Evolutionary conservation across 495 filamentous ascomycete species (phyloP), one percentile per base, ranked within the genome.

Genomic region (Penicillium lagena): DNA sequence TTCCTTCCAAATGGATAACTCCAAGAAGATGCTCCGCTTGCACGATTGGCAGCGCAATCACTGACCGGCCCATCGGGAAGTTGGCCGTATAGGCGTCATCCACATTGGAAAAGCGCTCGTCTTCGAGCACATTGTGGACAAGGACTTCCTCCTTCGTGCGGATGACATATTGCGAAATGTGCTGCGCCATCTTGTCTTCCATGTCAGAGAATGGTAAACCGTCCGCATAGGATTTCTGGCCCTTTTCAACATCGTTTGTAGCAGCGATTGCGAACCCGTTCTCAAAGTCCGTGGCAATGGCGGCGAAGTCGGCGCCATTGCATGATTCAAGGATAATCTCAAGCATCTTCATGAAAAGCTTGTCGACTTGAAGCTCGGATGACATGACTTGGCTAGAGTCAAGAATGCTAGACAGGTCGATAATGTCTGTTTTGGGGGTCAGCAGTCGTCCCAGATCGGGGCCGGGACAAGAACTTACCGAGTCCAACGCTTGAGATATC

Each of bases 371-470:
- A 29, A 95, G 72, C 43, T 94, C 87, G 27, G 88, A 94, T 10
- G 89, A 94, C 56, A 96, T 87, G 35, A 94, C 81, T 68, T 95
- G 90, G 35, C 85, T 91, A 12, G 86, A 90, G 54, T 89, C 82
- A 9, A 96, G 74, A 41, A 96, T 95, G 34, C 85, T 88, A 37
- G 87, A 82, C 42, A 95, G 60, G 59, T 95, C 90, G 42, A 95
- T 87, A 65, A 94, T 90, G 62, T 96, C 89, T 46, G 31, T 12
- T 35, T 37, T 35, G 38, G 13, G 12, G 31, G 22, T 61, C 46
- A 58, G 43, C 42, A 31, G 2, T 17, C 10, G 8, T 15, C 15
- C 1, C 14, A 4, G 44, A 29, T 15, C 14, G 37, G 79, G 71
- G 35, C 67, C 66, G 29, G 22, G 22, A 38, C 1, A 28, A 17